Evolutionary conservation across 495 filamentous ascomycete genomes (phyloP), one percentile per base, ranked within the genome.

Genomic region (Penicillium salamii): DNA sequence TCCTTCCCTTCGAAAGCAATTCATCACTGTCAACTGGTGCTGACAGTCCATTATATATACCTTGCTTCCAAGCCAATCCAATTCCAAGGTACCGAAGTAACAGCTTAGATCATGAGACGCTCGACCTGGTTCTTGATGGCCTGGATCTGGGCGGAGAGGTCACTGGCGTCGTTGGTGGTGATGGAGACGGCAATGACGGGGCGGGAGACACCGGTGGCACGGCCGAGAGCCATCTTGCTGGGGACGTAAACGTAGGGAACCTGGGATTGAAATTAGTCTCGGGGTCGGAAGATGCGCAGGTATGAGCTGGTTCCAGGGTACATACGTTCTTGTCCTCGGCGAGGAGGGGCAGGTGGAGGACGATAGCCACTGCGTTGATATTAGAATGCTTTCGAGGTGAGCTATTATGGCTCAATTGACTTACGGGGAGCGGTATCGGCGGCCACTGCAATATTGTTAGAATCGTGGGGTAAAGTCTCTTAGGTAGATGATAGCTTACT

Each of bases 91-190:
- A 32, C 7, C 11, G 11, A 3, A 32, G 8, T 7, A 32, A 11
- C 7, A 32, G 4, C 29, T 32, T 32, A 32, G 29, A 32, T 13
- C 29, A 32, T 32, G 29, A 32, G 29, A 11, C 29, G 7, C 29
- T 32, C 37, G 34, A 98, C 90, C 85, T 96, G 93, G 67, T 91
- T 86, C 79, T 92, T 96, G 60, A 97, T 71, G 37, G 78, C 71
- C 49, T 86, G 76, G 67, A 97, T 96, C 79, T 93, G 89, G 54
- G 77, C 76, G 71, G 84, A 85, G 24, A 97, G 77, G 63, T 97
- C 93, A 59, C 80, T 86, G 12, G 88, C 89, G 73, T 97, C 93
- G 78, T 97, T 97, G 58, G 87, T 90, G 31, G 90, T 92, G 53
- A 80, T 85, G 32, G 82, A 50, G 42, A 43, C 85, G 33, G 88